Percentiles rank a stretch among this genome's conserved stretches.
Conservation (phyloP, 2,329 filamentous ascomycete genomes). For the Ceratocystis papillata region DNA sequence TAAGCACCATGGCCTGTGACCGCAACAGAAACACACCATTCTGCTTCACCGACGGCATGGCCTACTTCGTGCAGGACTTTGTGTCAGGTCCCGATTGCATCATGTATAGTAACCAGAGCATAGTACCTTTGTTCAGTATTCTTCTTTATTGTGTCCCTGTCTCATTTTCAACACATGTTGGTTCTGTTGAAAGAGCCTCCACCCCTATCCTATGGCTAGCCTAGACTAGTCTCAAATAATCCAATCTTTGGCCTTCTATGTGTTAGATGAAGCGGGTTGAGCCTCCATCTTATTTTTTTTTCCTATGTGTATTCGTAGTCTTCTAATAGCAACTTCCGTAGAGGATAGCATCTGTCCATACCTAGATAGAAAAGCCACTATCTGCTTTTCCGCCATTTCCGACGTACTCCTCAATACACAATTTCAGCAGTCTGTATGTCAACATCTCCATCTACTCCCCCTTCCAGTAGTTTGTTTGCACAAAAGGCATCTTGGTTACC, state of each 20-base stretch:
- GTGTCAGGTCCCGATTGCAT: not conserved
- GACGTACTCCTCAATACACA: not conserved
- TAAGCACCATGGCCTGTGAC: not conserved
- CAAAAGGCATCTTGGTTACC: slow-evolving; percentile 82
- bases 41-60: not conserved
- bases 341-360: not conserved
- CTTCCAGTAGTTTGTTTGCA: slow-evolving; percentile 66
- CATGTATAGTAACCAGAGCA: not conserved
- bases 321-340: not conserved
- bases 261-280: slow-evolving; percentile 9
- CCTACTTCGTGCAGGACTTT: not conserved
- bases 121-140: not conserved
- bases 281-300: not conserved
- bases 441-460: slow-evolving; percentile 25
- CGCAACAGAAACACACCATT: not conserved
- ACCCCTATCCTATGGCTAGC: not conserved
- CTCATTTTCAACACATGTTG: not conserved
- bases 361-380: not conserved
- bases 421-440: too few relatives aligned
- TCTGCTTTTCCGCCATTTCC: not conserved
- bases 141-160: slow-evolving; percentile 8
- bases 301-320: not conserved
- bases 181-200: slow-evolving; percentile 7
- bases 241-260: not conserved
- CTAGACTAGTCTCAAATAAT: slow-evolving; percentile 2